A percentile compares a stretch with the other conserved stretches of the same genome.
These are phyloP conservation scores for Schizothecium vesticola DNA, from an alignment of 495 filamentous ascomycete genomes.

Conservation along the genomic window DNA sequence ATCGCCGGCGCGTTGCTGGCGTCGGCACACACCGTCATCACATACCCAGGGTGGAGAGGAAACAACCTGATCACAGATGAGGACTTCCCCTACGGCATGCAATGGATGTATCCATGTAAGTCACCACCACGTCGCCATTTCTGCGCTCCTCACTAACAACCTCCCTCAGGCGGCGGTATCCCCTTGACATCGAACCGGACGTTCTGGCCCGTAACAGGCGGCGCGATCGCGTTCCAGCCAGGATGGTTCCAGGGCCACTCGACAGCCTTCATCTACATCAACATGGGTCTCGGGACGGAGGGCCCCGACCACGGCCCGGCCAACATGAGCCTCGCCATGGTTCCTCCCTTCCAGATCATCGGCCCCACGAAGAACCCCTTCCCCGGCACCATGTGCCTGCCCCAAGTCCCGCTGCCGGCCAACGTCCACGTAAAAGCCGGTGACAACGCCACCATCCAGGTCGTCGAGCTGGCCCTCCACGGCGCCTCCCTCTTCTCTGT, in stretches of 20 bases:
- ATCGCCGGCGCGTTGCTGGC: conserved; percentile 48
- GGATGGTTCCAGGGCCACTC: conserved; percentile 92
- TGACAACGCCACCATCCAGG: conserved; percentile 90
- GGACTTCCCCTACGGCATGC: conserved; percentile 86
- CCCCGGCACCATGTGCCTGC: conserved; percentile 81
- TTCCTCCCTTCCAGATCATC: conserved; percentile 76
- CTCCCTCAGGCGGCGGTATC: conserved; percentile 73
- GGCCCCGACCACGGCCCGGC: conserved; percentile 52
- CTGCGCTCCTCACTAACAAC: conserved; percentile 13
- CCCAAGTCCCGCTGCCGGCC: conserved; percentile 80
- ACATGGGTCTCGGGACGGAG: conserved; percentile 78
- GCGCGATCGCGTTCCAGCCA: conserved; percentile 80
- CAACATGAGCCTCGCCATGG: conserved; percentile 88
- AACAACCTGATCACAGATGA: conserved; percentile 83
- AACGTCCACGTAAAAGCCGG: conserved; percentile 68
- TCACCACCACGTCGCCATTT: conserved; percentile 4
- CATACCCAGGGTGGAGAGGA: conserved; percentile 91
- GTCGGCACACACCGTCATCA: conserved; percentile 79
- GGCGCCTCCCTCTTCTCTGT: conserved; percentile 90
- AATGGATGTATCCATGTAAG: conserved; percentile 98
- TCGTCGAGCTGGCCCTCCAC: conserved; percentile 84
- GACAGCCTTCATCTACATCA: conserved; percentile 85
- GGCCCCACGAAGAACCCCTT: conserved; percentile 80
- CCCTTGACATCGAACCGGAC: conserved; percentile 74
- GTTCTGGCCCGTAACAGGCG: conserved; percentile 83